phyloP scores from a whole-genome alignment of 768 basidiomycete genomes.

The Tylopilus vinaceipallidus region DNA sequence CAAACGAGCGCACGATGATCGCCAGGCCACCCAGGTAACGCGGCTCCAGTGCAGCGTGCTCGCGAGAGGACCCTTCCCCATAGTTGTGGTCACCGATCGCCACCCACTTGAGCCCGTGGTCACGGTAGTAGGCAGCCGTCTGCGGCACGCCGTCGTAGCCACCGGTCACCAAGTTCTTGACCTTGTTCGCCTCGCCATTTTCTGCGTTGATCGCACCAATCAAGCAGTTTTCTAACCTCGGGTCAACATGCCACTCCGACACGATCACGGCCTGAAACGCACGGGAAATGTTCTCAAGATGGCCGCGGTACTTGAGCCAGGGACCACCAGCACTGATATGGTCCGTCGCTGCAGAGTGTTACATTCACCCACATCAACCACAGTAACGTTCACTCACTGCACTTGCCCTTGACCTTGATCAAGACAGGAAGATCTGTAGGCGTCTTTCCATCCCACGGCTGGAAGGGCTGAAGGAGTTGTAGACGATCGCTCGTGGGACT shows the following conservation, averaged over 20 bases:
- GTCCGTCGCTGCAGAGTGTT: conserved; percentile 61
- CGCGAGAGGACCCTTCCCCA: conserved; percentile 97
- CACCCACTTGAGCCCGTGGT: conserved; percentile 90
- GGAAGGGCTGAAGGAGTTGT: conserved; percentile 86
- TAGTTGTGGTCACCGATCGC: conserved; percentile 96
- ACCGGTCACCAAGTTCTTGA: conserved; percentile 88
- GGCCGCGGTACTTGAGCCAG: conserved; percentile 99
- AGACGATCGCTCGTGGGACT: conserved; percentile 84
- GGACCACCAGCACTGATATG: conserved; percentile 98
- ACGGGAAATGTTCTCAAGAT: conserved; percentile 98
- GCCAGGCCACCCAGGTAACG: conserved; percentile 93
- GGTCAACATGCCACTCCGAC: conserved; percentile 3
- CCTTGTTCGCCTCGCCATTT: conserved; percentile 94
- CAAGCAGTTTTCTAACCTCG: conserved; percentile 79
- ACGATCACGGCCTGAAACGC: conserved; percentile 26
- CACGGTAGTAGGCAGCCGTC: conserved; percentile 85
- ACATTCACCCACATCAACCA: background rate
- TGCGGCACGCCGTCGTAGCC: conserved; percentile 83
- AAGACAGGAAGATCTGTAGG: conserved; percentile 86
- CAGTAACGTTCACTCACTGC: conserved; percentile 72
- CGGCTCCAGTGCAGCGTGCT: conserved; percentile 95
- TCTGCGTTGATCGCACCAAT: conserved; percentile 97
- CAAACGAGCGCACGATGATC: conserved; percentile 97
- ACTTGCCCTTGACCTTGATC: conserved; percentile 99
- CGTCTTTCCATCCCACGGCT: conserved; percentile 91